Base-by-base conservation (phyloP, 1,139 yeast genomes). In the Lodderomyces orthopsilosis region DNA sequence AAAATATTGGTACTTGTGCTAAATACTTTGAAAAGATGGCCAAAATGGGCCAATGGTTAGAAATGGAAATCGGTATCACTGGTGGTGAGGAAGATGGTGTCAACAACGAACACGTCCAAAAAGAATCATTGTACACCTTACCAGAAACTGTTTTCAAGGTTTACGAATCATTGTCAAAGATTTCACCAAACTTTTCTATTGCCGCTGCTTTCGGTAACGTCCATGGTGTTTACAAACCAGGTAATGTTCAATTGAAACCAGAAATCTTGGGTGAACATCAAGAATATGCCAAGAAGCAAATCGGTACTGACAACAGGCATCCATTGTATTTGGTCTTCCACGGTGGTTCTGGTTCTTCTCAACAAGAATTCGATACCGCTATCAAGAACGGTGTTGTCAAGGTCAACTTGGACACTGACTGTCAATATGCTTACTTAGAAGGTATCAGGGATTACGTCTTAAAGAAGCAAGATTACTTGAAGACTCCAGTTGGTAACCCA, bases 31-130 rank as follows among this genome's bases (percentile, higher is more conserved):
- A 78, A 70, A 89, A 95, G 75, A 90, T 89, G 83, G 77, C 95
- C 68, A 90, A 88, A 75, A 80, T 91, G 83, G 79, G 81, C 77
- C 98, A 93, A 79, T 93, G 94, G 93, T 83, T 93, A 68, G 99
- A 93, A 81, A 94, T 93, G 98, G 99, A 93, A 81, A 93, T 93
- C 68, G 99, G 98, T 83, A 93, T 93, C 82, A 94, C 98, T 67
- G 98, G 98, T 77, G 98, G 98, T 85, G 98, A 93, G 79, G 98
- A 93, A 77, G 99, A 93, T 68, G 99, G 99, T 83, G 98, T 94
- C 63, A 94, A 93, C 85, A 94, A 93, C 81, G 94, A 91, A 74
- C 79, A 83, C 70, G 97, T 88, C 56, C 82, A 83, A 68, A 84
- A 86, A 74, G 90, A 87, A 56, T 71, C 86, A 55, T 79, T 93